Conservation (phyloP, 345 rosid genomes). For the Eucalyptus tenuipes region DNA sequence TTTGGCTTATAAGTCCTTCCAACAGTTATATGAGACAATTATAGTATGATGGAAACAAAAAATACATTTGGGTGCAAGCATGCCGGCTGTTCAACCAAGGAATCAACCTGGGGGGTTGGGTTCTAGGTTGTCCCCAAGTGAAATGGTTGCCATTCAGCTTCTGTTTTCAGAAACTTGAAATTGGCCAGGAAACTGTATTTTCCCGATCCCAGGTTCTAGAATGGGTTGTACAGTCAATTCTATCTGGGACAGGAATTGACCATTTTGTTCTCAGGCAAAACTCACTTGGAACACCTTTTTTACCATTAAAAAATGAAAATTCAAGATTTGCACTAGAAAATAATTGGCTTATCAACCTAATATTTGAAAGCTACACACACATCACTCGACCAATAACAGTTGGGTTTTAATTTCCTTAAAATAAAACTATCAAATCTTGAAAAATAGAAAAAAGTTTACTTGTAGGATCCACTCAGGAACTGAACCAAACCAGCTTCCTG, state of each 20-base stretch:
- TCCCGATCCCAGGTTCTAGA: neutral
- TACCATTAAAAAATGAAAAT: neutral
- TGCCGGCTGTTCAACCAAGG: neutral
- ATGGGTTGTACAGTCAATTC: neutral
- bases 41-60: neutral
- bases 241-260: neutral
- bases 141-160: neutral
- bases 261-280: neutral
- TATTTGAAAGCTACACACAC: neutral
- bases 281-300: neutral
- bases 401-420: neutral
- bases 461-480: neutral
- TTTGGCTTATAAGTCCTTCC: neutral
- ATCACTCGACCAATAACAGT: neutral
- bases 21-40: neutral
- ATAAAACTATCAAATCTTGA: neutral
- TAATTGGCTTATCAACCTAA: neutral
- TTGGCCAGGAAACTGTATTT: neutral
- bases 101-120: neutral
- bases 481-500: neutral
- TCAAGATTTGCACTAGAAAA: neutral
- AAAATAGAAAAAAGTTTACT: neutral
- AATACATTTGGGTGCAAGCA: neutral
- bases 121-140: neutral
- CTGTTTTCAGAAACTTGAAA: neutral